Evolutionary conservation across 441 rosid species (phyloP), one percentile per base, ranked within the genome.

Genomic region (Corymbia calophylla): DNA sequence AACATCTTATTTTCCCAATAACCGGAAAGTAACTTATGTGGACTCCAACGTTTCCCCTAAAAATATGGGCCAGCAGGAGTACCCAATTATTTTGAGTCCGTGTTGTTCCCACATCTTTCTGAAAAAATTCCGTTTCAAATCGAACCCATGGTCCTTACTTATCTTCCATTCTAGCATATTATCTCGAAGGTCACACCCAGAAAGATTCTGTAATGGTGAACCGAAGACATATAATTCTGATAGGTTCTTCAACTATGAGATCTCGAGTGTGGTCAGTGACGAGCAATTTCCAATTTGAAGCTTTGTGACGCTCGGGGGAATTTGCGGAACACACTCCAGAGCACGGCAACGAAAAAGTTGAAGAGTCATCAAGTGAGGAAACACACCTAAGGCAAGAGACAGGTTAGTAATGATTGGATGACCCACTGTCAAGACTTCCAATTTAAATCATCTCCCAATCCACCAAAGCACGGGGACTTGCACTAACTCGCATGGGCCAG

Each of bases 111-210:
- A 58, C 29, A 25, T 25, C 29, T 8, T 58, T 10, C 25, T 25
- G 13, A 23, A 5, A 9, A 58, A 25, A 23, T 58, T 27, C 44
- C 44, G 44, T 25, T 58, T 25, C 64, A 12, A 23, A 9, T 11
- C n/a, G 88, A 47, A 88, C 95, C 44, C 44, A 39, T 89, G 94
- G 96, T 60, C 68, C 68, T 27, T 27, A 13, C 31, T 27, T 12
- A 60, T 29, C 16, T 27, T 60, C 31, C 31, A 27, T 27, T 12
- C 6, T 60, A 6, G 68, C 68, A 60, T 31, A 60, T 60, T 11
- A 8, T 60, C 31, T 29, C 7, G 31, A 13, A 27, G 68, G 5
- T 60, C 15, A 12, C 8, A 14, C 13, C 31, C 3, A 60, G 31
- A 29, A 29, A 60, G 16, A 60, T 5, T 3, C 68, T 11, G 32